Base-by-base conservation (phyloP, 805 yeast genomes). In the Starmerella vaccinii region DNA sequence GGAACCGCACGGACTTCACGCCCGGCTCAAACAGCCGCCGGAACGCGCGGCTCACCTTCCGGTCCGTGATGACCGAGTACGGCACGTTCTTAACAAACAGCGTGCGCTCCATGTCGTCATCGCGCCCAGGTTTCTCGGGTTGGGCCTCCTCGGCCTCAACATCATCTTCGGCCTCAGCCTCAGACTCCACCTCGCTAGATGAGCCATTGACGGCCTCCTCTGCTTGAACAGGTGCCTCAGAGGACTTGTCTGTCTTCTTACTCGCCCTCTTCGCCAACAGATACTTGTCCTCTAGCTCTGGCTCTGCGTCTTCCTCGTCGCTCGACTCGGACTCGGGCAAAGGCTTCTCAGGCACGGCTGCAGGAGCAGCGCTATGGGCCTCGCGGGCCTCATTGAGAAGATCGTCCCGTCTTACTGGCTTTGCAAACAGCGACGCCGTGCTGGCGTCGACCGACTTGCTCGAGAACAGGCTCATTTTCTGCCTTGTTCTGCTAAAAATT, bases 31-130 rank as follows among this genome's bases (percentile, higher is more conserved):
- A 84, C n/a, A 76, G 67, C 55, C 71, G 71, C 65, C 84, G 84
- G 67, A 90, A 82, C 48, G 71, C 65, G 61, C 80, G 84, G 61
- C 77, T 77, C 12, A 71, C 66, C 35, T 71, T 65, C 63, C 85
- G 86, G 44, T 78, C 75, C 1, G 82, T 74, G 56, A 88, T 77
- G 8, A 81, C 87, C 0, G 69, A 62, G 35, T 79, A 68, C 30
- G 84, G 77, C 13, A 90, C 76, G 65, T 92, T 92, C 40, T 97
- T 97, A 9, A 92, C 81, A 61, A 92, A 92, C 0, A 90, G 86
- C 5, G 95, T 94, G 65, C 85, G 84, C 58, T 77, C 84, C 45
- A 84, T 70, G 63, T 87, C 95, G n/a, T 68, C 68, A 81, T n/a
- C n/a, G n/a, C n/a, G n/a, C n/a, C n/a, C n/a, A n/a, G n/a, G n/a